A percentile compares a stretch with the other conserved stretches of the same genome.
Conservation (phyloP, 2,329 filamentous ascomycete species). For the Ophiostoma quercus region DNA sequence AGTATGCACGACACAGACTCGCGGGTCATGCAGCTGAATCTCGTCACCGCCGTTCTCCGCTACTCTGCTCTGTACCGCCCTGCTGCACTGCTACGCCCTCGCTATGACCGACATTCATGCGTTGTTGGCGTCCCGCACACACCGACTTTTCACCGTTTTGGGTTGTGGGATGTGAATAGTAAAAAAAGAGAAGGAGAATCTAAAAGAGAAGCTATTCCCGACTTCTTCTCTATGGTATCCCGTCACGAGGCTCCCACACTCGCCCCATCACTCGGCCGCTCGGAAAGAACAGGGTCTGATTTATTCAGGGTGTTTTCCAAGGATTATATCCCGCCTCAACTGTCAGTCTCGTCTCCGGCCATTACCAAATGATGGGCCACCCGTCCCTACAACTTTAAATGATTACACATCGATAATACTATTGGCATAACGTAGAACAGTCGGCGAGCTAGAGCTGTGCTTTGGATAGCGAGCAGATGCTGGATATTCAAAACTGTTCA, state of each 20-base stretch:
- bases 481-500: background rate
- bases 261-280: background rate
- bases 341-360: background rate
- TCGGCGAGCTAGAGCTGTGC: background rate
- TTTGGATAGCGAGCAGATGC: too few relatives aligned
- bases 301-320: background rate
- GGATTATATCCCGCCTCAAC: background rate
- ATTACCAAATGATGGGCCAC: background rate
- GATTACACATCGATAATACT: background rate
- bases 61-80: too few relatives aligned
- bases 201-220: background rate
- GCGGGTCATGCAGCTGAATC: background rate
- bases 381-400: background rate
- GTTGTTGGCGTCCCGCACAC: background rate
- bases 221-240: background rate
- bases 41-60: conserved; percentile 14
- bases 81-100: background rate
- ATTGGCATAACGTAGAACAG: background rate
- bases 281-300: background rate
- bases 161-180: too few relatives aligned
- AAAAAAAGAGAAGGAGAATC: background rate
- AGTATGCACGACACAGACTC: background rate
- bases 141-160: conserved; percentile 6
- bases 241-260: background rate
- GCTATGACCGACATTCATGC: background rate